Conservation (phyloP, 441 rosid species). For the Isatis lusitanica region DNA sequence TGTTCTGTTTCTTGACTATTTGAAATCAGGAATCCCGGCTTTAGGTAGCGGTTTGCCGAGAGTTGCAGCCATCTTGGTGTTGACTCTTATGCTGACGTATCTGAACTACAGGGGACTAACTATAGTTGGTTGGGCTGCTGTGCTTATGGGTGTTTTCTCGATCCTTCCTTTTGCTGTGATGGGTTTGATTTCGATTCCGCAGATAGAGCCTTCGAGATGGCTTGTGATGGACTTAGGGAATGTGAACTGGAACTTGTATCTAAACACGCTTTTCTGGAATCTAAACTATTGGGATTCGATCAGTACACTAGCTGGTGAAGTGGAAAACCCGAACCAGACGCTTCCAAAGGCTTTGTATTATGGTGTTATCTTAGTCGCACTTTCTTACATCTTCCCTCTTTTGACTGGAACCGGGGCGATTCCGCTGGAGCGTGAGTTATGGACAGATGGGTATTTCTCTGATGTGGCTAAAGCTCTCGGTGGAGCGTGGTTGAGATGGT, state of each 20-base stretch:
- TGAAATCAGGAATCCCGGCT: constrained; percentile 58
- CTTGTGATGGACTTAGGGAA: constrained; percentile 42
- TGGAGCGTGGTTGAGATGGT: constrained; percentile 67
- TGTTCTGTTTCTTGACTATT: constrained; percentile 62
- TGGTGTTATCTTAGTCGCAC: constrained; percentile 52
- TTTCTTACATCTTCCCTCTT: constrained; percentile 57
- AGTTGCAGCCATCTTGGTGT: constrained; percentile 40
- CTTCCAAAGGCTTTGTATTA: constrained; percentile 60
- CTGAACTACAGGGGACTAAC: constrained; percentile 62
- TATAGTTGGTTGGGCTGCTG: constrained; percentile 64
- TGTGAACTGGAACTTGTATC: constrained; percentile 54
- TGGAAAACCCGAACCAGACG: constrained; percentile 54
- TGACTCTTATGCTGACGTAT: constrained; percentile 51
- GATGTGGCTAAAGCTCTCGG: constrained; percentile 57
- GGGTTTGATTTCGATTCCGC: constrained; percentile 61
- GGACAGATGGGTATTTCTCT: constrained; percentile 69
- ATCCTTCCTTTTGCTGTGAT: constrained; percentile 65
- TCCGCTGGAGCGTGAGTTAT: constrained; percentile 47
- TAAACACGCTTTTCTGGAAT: constrained; percentile 73
- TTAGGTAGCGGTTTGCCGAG: constrained; percentile 50
- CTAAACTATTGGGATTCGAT: constrained; percentile 79
- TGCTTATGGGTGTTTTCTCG: constrained; percentile 55
- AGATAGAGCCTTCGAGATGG: constrained; percentile 63
- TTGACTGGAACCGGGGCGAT: constrained; percentile 61
- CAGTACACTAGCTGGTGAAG: constrained; percentile 67